Conservation (phyloP, 1,139 yeast species). For the Sugiyamaella paludigena region DNA sequence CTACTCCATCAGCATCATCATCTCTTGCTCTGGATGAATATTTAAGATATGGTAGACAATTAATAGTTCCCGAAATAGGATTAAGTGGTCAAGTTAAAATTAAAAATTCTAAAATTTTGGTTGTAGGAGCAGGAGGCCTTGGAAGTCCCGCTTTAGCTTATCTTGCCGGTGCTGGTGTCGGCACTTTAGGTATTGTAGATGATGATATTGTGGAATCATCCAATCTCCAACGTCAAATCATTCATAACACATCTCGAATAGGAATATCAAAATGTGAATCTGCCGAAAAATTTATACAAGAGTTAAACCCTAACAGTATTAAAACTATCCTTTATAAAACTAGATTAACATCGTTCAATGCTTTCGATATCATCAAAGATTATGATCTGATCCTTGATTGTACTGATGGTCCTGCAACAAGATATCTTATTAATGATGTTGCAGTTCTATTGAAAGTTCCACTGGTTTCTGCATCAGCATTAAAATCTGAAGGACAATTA, state of each 20-base stretch:
- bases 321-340: slow-evolving; percentile 50
- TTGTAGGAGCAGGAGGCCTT: slow-evolving; percentile 95
- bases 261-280: slow-evolving; percentile 77
- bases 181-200: slow-evolving; percentile 76
- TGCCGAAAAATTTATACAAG: slow-evolving; percentile 54
- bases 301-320: slow-evolving; percentile 64
- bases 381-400: slow-evolving; percentile 87
- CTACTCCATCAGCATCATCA: neutral
- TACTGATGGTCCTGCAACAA: slow-evolving; percentile 86
- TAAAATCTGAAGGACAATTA: slow-evolving; percentile 88
- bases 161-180: slow-evolving; percentile 79
- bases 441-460: slow-evolving; percentile 69
- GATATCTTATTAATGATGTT: slow-evolving; percentile 86
- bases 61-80: slow-evolving; percentile 83
- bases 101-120: slow-evolving; percentile 58
- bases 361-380: slow-evolving; percentile 56
- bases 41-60: slow-evolving; percentile 85
- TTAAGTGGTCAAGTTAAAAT: slow-evolving; percentile 57
- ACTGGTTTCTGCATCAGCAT: slow-evolving; percentile 87
- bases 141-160: slow-evolving; percentile 92
- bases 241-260: slow-evolving; percentile 65
- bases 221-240: slow-evolving; percentile 84
- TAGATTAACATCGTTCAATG: slow-evolving; percentile 55
- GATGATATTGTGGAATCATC: slow-evolving; percentile 80
- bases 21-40: slow-evolving; percentile 66